These are phyloP conservation scores for Seiridium unicorne DNA, from an alignment of 2,329 filamentous ascomycete genomes.

Conservation along the genomic window DNA sequence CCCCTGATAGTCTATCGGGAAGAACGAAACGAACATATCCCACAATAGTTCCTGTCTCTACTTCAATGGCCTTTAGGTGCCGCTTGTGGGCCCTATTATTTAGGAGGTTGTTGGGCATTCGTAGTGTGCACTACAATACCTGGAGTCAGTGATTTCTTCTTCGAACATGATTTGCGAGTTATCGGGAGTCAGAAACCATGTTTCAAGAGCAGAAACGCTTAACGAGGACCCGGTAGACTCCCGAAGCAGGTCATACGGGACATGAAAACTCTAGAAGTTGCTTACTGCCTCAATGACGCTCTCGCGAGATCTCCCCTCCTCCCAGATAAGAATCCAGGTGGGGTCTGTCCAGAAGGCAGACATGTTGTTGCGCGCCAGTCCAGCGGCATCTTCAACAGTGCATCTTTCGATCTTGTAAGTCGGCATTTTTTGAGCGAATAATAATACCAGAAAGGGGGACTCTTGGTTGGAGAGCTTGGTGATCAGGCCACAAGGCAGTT, in stretches of 20 bases:
- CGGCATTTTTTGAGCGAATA: background rate
- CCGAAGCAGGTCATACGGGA: too few relatives aligned
- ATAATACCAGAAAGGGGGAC: background rate
- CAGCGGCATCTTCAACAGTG: constrained; percentile 12
- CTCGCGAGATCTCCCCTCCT: constrained; percentile 8
- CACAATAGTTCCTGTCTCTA: constrained; percentile 16
- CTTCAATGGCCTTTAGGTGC: constrained; percentile 20
- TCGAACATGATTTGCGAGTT: too few relatives aligned
- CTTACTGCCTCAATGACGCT: constrained; percentile 13
- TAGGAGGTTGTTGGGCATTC: constrained; percentile 16
- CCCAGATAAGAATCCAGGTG: constrained; percentile 16
- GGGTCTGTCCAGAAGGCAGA: constrained; percentile 18
- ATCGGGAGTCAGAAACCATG: too few relatives aligned
- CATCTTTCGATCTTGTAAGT: constrained; percentile 12
- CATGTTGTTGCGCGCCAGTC: constrained; percentile 18
- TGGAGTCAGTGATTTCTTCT: too few relatives aligned
- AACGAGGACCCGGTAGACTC: too few relatives aligned
- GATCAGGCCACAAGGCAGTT: background rate
- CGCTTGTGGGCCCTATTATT: constrained; percentile 14
- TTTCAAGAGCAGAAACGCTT: too few relatives aligned
- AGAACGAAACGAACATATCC: constrained; percentile 22
- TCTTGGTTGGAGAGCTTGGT: background rate
- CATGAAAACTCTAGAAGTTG: too few relatives aligned
- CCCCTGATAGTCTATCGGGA: constrained; percentile 10
- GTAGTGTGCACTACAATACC: constrained; percentile 11